Evolutionary conservation across 805 yeast species (phyloP).

Genomic region (Suhomyces emberorum): DNA sequence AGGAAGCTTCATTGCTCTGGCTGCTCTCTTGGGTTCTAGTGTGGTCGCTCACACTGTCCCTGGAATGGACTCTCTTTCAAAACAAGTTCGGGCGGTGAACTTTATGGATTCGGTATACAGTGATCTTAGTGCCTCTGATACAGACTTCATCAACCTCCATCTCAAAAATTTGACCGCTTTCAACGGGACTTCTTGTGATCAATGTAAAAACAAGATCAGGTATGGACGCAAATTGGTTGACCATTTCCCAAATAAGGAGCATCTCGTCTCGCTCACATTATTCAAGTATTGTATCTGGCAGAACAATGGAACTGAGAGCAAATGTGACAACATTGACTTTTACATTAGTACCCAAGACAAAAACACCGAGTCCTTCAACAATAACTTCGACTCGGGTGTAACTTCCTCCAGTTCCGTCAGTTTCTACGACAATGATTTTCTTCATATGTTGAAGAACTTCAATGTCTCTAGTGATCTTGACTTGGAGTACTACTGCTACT

Average conservation of each 20-base stretch:
- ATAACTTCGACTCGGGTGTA: constrained; percentile 21
- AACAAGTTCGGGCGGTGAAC: constrained; percentile 20
- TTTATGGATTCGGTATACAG: constrained; percentile 25
- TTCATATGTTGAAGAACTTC: constrained; percentile 34
- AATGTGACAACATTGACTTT: constrained; percentile 36
- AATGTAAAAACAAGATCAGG: constrained; percentile 34
- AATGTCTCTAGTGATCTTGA: constrained; percentile 36
- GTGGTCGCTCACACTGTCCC: constrained; percentile 20
- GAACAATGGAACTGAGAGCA: constrained; percentile 27
- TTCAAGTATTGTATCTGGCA: constrained; percentile 32
- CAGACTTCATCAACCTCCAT: constrained; percentile 28
- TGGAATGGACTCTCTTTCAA: constrained; percentile 23
- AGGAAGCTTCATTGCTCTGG: neutral
- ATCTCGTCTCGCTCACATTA: constrained; percentile 33
- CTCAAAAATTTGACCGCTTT: constrained; percentile 24
- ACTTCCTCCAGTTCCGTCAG: constrained; percentile 25
- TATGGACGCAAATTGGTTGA: constrained; percentile 26
- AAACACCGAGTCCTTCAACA: constrained; percentile 7
- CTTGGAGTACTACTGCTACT: constrained; percentile 54
- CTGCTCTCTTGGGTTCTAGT: neutral
- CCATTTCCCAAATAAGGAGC: constrained; percentile 29
- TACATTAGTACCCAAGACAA: constrained; percentile 32
- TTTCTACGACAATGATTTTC: constrained; percentile 38
- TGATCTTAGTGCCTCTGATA: constrained; percentile 21
- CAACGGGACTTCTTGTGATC: constrained; percentile 33